phyloP scores from a whole-genome alignment of 306 rosid species.

The Purshia tridentata region DNA sequence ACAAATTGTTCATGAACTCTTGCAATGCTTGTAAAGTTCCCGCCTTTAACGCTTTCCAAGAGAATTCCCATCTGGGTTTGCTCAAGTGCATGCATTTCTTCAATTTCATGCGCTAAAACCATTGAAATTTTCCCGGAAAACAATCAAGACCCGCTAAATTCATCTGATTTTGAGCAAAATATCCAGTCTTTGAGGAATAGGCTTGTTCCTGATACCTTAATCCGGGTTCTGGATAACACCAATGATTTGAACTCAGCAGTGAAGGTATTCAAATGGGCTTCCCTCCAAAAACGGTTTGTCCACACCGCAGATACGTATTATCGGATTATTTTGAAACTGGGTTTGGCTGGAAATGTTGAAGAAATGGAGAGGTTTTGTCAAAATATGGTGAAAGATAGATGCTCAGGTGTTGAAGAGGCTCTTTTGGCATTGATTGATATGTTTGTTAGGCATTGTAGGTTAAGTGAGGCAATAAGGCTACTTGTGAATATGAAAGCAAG shows the following conservation, averaged over 20 bases:
- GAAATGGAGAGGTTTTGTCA: conserved; percentile 63
- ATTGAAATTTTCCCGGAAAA: conserved; percentile 45
- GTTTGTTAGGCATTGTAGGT: conserved; percentile 50
- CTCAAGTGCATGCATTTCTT: conserved; percentile 42
- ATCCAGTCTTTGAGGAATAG: conserved; percentile 46
- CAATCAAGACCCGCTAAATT: conserved; percentile 33
- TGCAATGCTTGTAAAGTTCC: conserved; percentile 65
- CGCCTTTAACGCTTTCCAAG: conserved; percentile 42
- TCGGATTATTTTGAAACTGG: conserved; percentile 61
- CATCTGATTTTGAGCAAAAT: conserved; percentile 48
- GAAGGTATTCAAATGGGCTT: conserved; percentile 77
- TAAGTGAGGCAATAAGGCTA: conserved; percentile 57
- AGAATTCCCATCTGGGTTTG: conserved; percentile 53
- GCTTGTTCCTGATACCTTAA: conserved; percentile 58
- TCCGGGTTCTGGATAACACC: conserved; percentile 53
- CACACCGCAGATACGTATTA: conserved; percentile 60
- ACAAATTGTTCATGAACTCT: conserved; percentile 25
- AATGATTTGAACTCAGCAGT: conserved; percentile 59
- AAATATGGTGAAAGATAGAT: conserved; percentile 54
- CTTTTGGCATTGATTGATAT: conserved; percentile 44
- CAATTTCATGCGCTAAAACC: conserved; percentile 36
- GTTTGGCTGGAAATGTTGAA: conserved; percentile 59
- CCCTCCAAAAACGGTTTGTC: conserved; percentile 57
- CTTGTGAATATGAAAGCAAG: conserved; percentile 55
- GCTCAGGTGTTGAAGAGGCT: conserved; percentile 60